Conservation (phyloP, 176 grass and related monocot genomes). For the Carex littledalei region DNA sequence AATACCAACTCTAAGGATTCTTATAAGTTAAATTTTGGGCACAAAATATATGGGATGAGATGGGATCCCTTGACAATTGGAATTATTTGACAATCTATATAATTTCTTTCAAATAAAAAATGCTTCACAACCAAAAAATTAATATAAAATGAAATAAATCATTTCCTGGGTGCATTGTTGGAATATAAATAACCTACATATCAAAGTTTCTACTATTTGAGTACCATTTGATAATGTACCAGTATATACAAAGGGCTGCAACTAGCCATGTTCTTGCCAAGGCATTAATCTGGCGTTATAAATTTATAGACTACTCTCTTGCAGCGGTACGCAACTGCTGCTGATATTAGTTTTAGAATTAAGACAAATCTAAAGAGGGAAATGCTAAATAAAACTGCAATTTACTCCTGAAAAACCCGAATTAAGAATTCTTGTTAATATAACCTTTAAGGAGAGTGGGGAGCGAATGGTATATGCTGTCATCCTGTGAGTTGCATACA, state of each 20-base stretch:
- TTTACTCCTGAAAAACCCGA: not conserved
- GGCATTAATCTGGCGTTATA: not conserved
- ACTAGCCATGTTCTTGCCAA: not conserved
- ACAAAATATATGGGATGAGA: not conserved
- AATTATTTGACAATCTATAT: not conserved
- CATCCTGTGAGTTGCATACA: not conserved
- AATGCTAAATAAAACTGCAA: not conserved
- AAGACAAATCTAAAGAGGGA: not conserved
- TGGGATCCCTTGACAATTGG: not conserved
- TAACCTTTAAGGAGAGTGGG: not conserved
- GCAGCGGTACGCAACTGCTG: not conserved
- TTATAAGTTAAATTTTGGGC: not conserved
- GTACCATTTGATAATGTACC: not conserved
- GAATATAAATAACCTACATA: not conserved
- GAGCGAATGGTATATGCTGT: not conserved
- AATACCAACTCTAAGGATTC: not conserved
- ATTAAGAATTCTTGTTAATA: not conserved
- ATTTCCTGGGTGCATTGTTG: not conserved
- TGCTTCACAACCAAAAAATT: not conserved
- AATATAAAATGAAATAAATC: not conserved
- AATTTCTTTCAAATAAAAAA: not conserved
- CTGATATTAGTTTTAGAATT: not conserved
- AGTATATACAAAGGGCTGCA: not conserved
- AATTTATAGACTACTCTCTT: not conserved
- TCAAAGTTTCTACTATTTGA: not conserved